Evolutionary conservation across 139 green algal species (phyloP).

Genomic region (Chlorella sp.): DNA sequence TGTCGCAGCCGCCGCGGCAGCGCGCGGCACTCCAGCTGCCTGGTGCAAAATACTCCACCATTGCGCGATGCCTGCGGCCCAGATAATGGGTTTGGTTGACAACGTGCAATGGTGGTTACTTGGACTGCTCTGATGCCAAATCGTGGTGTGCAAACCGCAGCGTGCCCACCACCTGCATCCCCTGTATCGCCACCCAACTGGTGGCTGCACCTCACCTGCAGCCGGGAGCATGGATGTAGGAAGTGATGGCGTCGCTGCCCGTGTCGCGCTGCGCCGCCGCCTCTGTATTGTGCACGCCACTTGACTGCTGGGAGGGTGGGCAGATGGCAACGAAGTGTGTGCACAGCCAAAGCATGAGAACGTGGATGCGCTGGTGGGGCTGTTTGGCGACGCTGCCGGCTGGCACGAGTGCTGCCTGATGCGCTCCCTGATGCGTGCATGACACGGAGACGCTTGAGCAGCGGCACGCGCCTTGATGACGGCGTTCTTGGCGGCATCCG

Average conservation of each 20-base stretch:
- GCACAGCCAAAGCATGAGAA: too few species aligned
- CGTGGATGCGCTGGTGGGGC: too few species aligned
- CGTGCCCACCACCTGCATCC: not conserved
- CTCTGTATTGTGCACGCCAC: not conserved
- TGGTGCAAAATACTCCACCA: constrained; percentile 44
- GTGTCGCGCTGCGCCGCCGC: constrained; percentile 12
- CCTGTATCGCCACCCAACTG: not conserved
- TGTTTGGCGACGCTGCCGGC: too few species aligned
- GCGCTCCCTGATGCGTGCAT: too few species aligned
- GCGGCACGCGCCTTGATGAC: constrained; percentile 43
- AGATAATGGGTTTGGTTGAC: not conserved
- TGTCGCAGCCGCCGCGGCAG: constrained; percentile 48
- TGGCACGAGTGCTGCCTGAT: too few species aligned
- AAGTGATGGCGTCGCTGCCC: constrained; percentile 23
- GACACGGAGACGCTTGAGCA: too few species aligned
- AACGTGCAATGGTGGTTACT: too few species aligned
- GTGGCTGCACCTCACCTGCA: not conserved
- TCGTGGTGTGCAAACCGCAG: too few species aligned
- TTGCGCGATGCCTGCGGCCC: constrained; percentile 9
- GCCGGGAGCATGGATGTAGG: constrained; percentile 12
- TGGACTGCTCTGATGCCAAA: too few species aligned
- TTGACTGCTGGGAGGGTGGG: not conserved
- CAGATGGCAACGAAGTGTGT: not conserved
- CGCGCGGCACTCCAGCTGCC: not conserved
- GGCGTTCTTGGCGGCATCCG: constrained; percentile 48